phyloP scores from a whole-genome alignment of 306 rosid species.

The Castanea sativa region DNA sequence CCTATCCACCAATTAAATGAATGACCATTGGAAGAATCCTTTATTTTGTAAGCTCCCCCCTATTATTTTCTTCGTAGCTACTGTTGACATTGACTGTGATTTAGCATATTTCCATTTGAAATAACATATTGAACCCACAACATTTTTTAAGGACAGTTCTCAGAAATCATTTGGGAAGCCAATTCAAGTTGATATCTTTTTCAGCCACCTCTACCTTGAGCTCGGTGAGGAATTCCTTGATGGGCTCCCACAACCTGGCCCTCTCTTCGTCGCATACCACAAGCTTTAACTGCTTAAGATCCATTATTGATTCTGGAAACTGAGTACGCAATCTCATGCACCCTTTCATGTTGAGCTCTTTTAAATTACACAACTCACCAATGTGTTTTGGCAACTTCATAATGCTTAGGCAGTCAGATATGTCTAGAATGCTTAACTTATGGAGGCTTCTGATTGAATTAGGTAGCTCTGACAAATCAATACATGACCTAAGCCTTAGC shows the following conservation, averaged over 20 bases:
- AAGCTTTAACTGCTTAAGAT: constrained; percentile 30
- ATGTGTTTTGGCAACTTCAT: constrained; percentile 44
- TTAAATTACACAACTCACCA: constrained; percentile 33
- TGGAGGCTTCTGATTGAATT: constrained; percentile 32
- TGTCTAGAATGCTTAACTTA: constrained; percentile 43
- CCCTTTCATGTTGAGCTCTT: constrained; percentile 36
- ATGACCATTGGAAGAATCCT: too few species aligned
- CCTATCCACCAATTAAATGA: too few species aligned
- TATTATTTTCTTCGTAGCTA: too few species aligned
- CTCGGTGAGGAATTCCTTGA: background rate
- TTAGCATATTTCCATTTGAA: too few species aligned
- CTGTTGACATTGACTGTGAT: too few species aligned
- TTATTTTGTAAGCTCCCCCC: too few species aligned
- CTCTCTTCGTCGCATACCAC: constrained; percentile 60
- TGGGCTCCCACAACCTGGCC: constrained; percentile 27
- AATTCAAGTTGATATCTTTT: constrained; percentile 38
- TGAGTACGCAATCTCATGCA: constrained; percentile 36
- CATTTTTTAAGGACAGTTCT: background rate
- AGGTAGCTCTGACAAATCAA: constrained; percentile 35
- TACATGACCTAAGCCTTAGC: constrained; percentile 35
- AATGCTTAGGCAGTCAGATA: constrained; percentile 52
- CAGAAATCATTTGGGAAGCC: constrained; percentile 24
- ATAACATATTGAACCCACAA: background rate
- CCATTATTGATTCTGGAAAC: constrained; percentile 41
- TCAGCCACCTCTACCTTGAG: constrained; percentile 16